phyloP scores from a whole-genome alignment of 352 stramenopile genomes.

The Albugo candida region DNA sequence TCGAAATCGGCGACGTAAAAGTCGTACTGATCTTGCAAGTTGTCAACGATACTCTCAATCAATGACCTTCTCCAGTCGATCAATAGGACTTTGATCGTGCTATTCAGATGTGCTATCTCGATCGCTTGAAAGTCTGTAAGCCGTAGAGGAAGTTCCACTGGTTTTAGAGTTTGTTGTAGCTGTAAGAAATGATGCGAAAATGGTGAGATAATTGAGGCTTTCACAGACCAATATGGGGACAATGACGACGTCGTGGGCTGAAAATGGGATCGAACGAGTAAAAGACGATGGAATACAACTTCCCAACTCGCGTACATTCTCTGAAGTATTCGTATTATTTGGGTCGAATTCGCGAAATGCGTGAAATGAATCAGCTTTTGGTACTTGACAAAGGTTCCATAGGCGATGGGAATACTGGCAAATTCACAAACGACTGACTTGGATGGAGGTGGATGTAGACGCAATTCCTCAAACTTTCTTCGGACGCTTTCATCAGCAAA shows the following conservation, averaged over 20 bases:
- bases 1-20: constrained; percentile 76
- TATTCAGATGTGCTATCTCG: constrained; percentile 57
- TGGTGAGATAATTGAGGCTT: no score
- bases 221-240: not conserved
- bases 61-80: constrained; percentile 81
- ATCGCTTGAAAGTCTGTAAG: constrained; percentile 70
- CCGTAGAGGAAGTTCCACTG: constrained; percentile 55
- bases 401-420: constrained; percentile 9
- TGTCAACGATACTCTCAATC: constrained; percentile 86
- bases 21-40: constrained; percentile 85
- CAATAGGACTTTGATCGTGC: constrained; percentile 45
- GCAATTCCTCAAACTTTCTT: constrained; percentile 36
- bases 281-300: constrained; percentile 60
- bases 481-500: constrained; percentile 25
- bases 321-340: constrained; percentile 57
- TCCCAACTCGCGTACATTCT: constrained; percentile 84
- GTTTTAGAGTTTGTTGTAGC: constrained; percentile 7
- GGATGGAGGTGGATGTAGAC: constrained; percentile 1
- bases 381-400: constrained; percentile 76
- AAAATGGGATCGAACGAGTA: constrained; percentile 45
- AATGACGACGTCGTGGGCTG: constrained; percentile 1
- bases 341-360: constrained; percentile 36
- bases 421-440: not conserved
- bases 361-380: constrained; percentile 16
- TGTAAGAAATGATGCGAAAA: not conserved